Evolutionary conservation across 1,284 basidiomycete species (phyloP).

Genomic region (Ustilago sp.): DNA sequence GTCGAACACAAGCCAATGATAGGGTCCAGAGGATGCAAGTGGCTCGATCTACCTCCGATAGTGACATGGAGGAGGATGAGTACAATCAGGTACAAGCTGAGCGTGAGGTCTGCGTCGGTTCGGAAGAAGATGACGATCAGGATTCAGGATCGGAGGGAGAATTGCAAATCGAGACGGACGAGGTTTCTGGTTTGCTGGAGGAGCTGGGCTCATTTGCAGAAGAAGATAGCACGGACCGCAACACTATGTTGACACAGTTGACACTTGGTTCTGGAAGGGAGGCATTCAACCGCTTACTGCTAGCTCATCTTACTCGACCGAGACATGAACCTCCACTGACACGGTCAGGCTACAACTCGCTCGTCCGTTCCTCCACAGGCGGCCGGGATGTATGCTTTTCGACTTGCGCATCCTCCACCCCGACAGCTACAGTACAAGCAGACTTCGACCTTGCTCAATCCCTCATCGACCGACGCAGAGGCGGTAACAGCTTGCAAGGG

Average conservation of each 20-base stretch:
- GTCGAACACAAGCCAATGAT: background rate
- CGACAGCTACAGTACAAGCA: constrained; percentile 9
- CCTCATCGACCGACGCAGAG: constrained; percentile 21
- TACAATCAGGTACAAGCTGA: constrained; percentile 13
- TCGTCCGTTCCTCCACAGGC: constrained; percentile 14
- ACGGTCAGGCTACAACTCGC: constrained; percentile 33
- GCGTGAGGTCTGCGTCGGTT: background rate
- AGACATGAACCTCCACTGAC: constrained; percentile 46
- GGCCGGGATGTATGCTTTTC: background rate
- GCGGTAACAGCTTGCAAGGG: background rate
- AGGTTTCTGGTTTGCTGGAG: constrained; percentile 31
- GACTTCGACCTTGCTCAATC: constrained; percentile 26
- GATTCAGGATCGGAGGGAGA: background rate
- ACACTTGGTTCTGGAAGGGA: constrained; percentile 30
- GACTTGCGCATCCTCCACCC: background rate
- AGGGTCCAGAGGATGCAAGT: background rate
- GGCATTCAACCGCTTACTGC: constrained; percentile 45
- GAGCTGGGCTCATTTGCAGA: constrained; percentile 20
- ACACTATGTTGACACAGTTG: constrained; percentile 10
- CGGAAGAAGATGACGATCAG: constrained; percentile 22
- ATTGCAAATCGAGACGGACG: constrained; percentile 18
- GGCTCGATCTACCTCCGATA: constrained; percentile 6
- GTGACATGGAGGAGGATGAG: constrained; percentile 32
- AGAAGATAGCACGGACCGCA: constrained; percentile 2
- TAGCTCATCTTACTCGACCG: constrained; percentile 45